Evolutionary conservation across 148 eudicot species (phyloP).

Genomic region (Silene conica): DNA sequence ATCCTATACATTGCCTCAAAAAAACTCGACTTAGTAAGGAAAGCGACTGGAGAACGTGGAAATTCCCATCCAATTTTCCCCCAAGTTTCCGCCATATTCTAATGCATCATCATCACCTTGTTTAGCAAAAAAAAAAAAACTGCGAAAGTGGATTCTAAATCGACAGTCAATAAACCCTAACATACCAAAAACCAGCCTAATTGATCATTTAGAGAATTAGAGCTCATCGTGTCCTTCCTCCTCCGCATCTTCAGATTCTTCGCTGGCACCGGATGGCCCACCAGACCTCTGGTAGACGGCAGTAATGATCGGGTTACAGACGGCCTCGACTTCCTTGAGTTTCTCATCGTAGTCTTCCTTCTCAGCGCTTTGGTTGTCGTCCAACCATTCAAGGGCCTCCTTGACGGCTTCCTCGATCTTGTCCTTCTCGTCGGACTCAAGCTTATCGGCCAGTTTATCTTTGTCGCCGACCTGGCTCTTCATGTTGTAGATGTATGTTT

Average conservation of each 20-base stretch:
- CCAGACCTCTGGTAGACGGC: constrained; percentile 60
- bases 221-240: constrained; percentile 58
- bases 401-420: constrained; percentile 57
- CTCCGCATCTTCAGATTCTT: constrained; percentile 32
- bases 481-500: constrained; percentile 65
- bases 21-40: constrained; percentile 22
- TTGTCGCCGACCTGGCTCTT: constrained; percentile 49
- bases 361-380: constrained; percentile 55
- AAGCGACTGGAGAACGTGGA: background rate
- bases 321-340: constrained; percentile 66
- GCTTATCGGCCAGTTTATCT: constrained; percentile 58
- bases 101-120: constrained; percentile 9
- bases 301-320: constrained; percentile 57
- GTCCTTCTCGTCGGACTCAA: constrained; percentile 60
- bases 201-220: constrained; percentile 35
- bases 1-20: constrained; percentile 27
- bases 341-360: constrained; percentile 69
- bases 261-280: constrained; percentile 41
- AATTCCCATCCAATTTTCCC: constrained; percentile 9
- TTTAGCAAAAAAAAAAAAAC: background rate
- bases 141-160: constrained; percentile 9
- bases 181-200: background rate
- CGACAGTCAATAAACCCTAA: constrained; percentile 15
- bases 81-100: constrained; percentile 15
- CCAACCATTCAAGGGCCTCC: constrained; percentile 70